Evolutionary conservation across 2,329 filamentous ascomycete genomes (phyloP).

Genomic region (Colletotrichum sp.): DNA sequence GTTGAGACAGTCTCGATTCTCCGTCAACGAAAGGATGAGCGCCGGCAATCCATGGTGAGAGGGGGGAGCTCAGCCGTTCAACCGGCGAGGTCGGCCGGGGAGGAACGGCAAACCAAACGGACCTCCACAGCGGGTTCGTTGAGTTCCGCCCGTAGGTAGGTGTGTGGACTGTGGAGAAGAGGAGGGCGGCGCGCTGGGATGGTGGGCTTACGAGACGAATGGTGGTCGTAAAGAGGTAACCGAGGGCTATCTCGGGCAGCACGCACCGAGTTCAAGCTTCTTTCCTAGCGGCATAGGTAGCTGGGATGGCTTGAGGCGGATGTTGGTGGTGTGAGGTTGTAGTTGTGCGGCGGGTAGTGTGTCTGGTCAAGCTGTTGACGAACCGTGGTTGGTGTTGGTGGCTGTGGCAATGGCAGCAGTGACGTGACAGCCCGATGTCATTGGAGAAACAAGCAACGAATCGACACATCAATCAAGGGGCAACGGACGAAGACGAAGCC

Average conservation of each 20-base stretch:
- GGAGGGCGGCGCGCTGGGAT: background rate
- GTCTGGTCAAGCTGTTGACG: background rate
- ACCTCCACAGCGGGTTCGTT: constrained; percentile 18
- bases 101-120: constrained; percentile 16
- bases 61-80: constrained; percentile 14
- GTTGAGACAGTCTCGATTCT: constrained; percentile 9
- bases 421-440: constrained; percentile 6
- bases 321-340: background rate
- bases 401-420: background rate
- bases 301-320: background rate
- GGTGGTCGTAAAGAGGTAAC: background rate
- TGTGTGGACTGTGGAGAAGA: constrained; percentile 10
- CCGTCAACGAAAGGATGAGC: background rate
- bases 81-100: constrained; percentile 5
- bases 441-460: constrained; percentile 5
- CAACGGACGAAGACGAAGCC: background rate
- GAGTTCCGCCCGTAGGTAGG: constrained; percentile 3
- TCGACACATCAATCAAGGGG: background rate
- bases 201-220: background rate
- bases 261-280: constrained; percentile 11
- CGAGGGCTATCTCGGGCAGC: background rate
- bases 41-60: background rate
- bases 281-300: constrained; percentile 8
- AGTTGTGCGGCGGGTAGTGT: background rate
- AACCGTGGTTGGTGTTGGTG: background rate